Base-by-base conservation (phyloP, 78 protist genomes). In the Andalucia godoyi region DNA sequence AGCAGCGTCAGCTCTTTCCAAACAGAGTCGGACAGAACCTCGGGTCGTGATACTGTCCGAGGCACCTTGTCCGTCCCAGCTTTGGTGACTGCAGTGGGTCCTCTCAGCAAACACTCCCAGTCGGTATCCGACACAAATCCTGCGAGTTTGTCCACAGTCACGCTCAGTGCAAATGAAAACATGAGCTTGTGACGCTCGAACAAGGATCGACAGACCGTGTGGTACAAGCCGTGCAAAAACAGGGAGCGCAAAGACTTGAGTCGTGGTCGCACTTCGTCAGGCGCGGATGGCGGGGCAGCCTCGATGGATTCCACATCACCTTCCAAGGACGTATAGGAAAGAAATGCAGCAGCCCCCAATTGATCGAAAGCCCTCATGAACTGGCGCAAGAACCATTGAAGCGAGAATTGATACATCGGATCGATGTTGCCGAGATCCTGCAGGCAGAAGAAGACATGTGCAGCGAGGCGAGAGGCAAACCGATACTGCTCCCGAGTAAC, bases 351-450 rank as follows among this genome's bases (percentile, higher is more conserved):
- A 25, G 5, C 1, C 57, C 2, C 32, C 1, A 86, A 63, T 18
- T 66, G 51, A n/a, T 63, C 73, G 32, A 89, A 77, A 10, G 77
- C 72, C 6, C 25, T 0, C 21, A 41, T 37, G 57, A 83, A 89
- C 18, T 84, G 76, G 37, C 17, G 33, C 36, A 81, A 4, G 70
- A 84, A 84, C 94, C 94, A 92, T 37, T 60, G 66, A n/a, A 92
- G 83, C 17, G 89, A 80, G 81, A 81, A 81, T 63, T 92, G 93
- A 66, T 92, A 92, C 97, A 92, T 92, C 15, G 94, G 94, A 34
- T 92, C 94, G n/a, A 86, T 45, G 37, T 1, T 12, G 13, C 84
- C 49, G 29, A 92, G 70, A 40, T 60, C 82, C 30, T 84, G 10
- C 23, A 88, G 65, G 79, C 88, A 72, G 81, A 92, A 92, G 81